Evolutionary conservation across 179 eudicot species (phyloP).

Genomic region (Drosera spatulata): DNA sequence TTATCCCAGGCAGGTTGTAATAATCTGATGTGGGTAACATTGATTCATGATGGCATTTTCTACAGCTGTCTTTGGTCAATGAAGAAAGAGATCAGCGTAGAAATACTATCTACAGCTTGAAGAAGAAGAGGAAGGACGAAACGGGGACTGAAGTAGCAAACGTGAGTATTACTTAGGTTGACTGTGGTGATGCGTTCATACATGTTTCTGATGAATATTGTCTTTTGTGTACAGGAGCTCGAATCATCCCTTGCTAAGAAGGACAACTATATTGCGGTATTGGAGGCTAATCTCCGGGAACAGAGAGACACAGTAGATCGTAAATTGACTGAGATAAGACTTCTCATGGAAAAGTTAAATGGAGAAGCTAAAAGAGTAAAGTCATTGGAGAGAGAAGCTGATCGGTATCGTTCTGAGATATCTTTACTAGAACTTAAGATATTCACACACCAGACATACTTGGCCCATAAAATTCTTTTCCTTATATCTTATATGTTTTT

Average conservation of each 20-base stretch:
- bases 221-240: slow-evolving; percentile 42
- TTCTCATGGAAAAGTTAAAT: slow-evolving; percentile 69
- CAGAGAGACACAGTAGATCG: slow-evolving; percentile 51
- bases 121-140: slow-evolving; percentile 34
- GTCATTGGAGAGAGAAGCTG: slow-evolving; percentile 85
- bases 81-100: slow-evolving; percentile 70
- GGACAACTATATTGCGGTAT: slow-evolving; percentile 52
- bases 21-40: background rate
- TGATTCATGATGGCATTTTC: background rate
- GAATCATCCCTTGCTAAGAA: slow-evolving; percentile 61
- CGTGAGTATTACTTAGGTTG: slow-evolving; percentile 51
- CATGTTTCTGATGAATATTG: slow-evolving; percentile 1
- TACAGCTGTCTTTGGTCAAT: slow-evolving; percentile 55
- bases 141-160: slow-evolving; percentile 32
- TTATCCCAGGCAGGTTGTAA: background rate
- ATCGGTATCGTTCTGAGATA: slow-evolving; percentile 80
- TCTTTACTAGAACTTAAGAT: slow-evolving; percentile 79
- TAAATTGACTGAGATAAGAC: slow-evolving; percentile 55
- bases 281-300: slow-evolving; percentile 50
- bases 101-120: slow-evolving; percentile 35
- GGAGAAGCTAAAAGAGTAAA: slow-evolving; percentile 69
- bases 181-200: slow-evolving; percentile 6
- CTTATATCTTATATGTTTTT: background rate
- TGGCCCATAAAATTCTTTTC: background rate
- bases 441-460: background rate